Evolutionary conservation across 208 protist genomes (phyloP).

Genomic region (Crithidia acanthocephali): DNA sequence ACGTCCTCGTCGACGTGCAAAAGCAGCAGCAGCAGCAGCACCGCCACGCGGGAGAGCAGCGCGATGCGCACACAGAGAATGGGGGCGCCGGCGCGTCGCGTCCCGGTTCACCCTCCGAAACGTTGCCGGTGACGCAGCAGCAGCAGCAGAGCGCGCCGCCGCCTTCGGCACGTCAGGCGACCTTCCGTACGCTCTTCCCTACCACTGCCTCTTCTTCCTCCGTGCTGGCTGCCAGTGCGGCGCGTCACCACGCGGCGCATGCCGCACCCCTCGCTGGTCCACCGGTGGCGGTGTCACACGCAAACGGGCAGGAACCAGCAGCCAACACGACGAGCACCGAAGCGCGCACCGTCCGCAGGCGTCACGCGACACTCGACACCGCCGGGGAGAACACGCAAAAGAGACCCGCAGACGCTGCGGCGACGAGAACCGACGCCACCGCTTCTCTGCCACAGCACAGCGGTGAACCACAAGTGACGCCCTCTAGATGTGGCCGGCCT

Average conservation of each 20-base stretch:
- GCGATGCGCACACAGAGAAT: too few relatives aligned
- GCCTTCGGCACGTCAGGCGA: slow-evolving; percentile 14
- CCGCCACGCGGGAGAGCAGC: not conserved
- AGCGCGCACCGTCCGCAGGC: not conserved
- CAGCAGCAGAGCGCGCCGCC: not conserved
- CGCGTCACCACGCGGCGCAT: not conserved
- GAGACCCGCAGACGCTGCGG: not conserved
- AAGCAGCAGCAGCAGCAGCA: not conserved
- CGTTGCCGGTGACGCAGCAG: not conserved
- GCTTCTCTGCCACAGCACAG: too few relatives aligned
- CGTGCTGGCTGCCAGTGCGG: not conserved
- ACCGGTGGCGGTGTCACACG: too few relatives aligned
- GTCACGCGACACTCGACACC: slow-evolving; percentile 3
- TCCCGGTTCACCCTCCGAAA: too few relatives aligned
- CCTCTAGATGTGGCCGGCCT: too few relatives aligned
- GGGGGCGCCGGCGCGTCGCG: too few relatives aligned
- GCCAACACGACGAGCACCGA: not conserved
- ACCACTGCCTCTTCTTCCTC: not conserved
- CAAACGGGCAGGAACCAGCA: too few relatives aligned
- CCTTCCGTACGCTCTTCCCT: slow-evolving; percentile 25
- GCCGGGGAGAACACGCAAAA: not conserved
- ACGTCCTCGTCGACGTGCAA: slow-evolving; percentile 43
- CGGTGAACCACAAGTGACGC: too few relatives aligned
- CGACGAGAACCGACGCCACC: too few relatives aligned
- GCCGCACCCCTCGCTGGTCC: too few relatives aligned